Conservation (phyloP, 2,329 filamentous ascomycete genomes). For the Exophiala aquamarina region DNA sequence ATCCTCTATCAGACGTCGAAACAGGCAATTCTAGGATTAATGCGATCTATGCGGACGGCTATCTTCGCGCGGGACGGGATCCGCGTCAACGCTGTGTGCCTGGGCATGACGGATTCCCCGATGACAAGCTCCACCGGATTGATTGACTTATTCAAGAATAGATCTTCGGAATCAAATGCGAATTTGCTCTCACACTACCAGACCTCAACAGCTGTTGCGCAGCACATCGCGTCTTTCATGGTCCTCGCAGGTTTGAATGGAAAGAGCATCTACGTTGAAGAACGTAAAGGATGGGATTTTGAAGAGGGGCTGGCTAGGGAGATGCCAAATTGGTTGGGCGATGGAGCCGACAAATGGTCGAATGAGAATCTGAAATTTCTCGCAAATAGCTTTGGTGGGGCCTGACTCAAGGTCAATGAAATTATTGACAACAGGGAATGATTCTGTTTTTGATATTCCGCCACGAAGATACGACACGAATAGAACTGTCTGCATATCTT, state of each 20-base stretch:
- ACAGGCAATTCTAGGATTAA: slow-evolving; percentile 51
- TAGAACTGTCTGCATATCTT: no score
- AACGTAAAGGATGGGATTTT: slow-evolving; percentile 45
- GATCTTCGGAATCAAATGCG: not conserved
- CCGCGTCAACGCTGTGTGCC: slow-evolving; percentile 45
- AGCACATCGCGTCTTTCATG: slow-evolving; percentile 7
- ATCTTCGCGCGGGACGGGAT: slow-evolving; percentile 41
- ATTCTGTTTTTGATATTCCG: no score
- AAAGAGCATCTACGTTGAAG: slow-evolving; percentile 44
- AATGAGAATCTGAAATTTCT: slow-evolving; percentile 7
- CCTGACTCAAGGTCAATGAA: not conserved
- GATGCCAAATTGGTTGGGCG: slow-evolving; percentile 45
- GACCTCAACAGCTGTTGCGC: slow-evolving; percentile 2
- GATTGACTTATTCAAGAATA: slow-evolving; percentile 36
- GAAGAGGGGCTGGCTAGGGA: slow-evolving; percentile 41
- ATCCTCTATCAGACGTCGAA: slow-evolving; percentile 50
- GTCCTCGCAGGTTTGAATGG: slow-evolving; percentile 37
- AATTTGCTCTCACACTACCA: slow-evolving; percentile 5
- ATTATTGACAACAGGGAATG: no score
- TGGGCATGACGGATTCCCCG: slow-evolving; percentile 31
- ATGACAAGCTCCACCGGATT: slow-evolving; percentile 34
- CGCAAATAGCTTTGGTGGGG: not conserved
- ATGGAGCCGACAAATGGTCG: slow-evolving; percentile 26
- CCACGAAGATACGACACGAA: no score
- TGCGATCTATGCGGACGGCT: slow-evolving; percentile 44